phyloP scores from a whole-genome alignment of 2,329 filamentous ascomycete species.

The Lachnellula cervina region DNA sequence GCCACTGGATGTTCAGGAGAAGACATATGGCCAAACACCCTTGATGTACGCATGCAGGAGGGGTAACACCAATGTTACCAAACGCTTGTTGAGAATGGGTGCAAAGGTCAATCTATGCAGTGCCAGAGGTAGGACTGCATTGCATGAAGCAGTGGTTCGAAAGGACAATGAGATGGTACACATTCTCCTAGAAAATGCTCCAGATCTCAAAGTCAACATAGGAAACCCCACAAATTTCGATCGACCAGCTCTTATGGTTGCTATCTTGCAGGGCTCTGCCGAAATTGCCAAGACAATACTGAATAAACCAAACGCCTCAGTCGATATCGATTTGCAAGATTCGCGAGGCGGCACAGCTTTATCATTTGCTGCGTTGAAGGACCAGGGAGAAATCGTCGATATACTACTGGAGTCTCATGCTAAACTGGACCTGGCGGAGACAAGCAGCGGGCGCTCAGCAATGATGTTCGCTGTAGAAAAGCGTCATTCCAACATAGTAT shows the following conservation, averaged over 20 bases:
- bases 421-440: slow-evolving; percentile 6
- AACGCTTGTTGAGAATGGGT: slow-evolving; percentile 12
- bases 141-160: slow-evolving; percentile 13
- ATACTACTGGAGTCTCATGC: slow-evolving; percentile 2
- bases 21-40: slow-evolving; percentile 29
- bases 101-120: slow-evolving; percentile 9
- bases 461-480: slow-evolving; percentile 7
- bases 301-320: background rate
- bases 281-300: slow-evolving; percentile 9
- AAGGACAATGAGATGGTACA: slow-evolving; percentile 7
- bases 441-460: slow-evolving; percentile 4
- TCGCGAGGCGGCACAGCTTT: slow-evolving; percentile 11
- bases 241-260: slow-evolving; percentile 12
- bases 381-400: slow-evolving; percentile 3
- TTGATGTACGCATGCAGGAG: slow-evolving; percentile 29
- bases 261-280: background rate
- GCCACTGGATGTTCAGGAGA: slow-evolving; percentile 3
- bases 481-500: slow-evolving; percentile 4
- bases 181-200: slow-evolving; percentile 4
- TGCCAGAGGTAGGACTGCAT: slow-evolving; percentile 9
- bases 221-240: slow-evolving; percentile 2
- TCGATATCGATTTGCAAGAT: slow-evolving; percentile 8
- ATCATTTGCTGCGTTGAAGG: slow-evolving; percentile 2
- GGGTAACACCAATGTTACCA: slow-evolving; percentile 31
- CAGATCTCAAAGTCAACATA: slow-evolving; percentile 6